A percentile compares a stretch with the other conserved stretches of the same genome.
Conservation (phyloP, 495 filamentous ascomycete genomes). For the Trichoderma virens region DNA sequence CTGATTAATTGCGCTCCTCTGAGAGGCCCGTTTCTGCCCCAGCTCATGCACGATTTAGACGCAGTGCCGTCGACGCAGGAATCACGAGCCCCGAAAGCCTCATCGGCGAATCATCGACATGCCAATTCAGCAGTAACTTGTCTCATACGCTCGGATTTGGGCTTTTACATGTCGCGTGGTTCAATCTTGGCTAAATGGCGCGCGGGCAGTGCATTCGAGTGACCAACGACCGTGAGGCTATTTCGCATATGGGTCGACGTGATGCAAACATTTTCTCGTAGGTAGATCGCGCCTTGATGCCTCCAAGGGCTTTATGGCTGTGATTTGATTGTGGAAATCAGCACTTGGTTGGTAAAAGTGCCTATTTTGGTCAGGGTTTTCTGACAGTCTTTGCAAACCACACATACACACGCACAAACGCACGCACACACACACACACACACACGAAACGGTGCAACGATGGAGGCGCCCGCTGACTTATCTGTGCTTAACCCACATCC, state of each 20-base stretch:
- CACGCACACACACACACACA: not conserved
- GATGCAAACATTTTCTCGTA: not conserved
- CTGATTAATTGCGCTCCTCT: slow-evolving; percentile 10
- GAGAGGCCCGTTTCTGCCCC: slow-evolving; percentile 5
- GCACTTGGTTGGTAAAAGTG: not conserved
- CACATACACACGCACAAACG: not conserved
- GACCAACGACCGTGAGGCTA: not conserved
- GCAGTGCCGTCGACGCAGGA: not conserved
- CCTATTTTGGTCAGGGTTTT: not conserved
- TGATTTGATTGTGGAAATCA: not conserved
- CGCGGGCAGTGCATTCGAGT: not conserved
- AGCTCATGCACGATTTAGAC: slow-evolving; percentile 3
- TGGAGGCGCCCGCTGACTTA: slow-evolving; percentile 22
- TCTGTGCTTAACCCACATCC: slow-evolving; percentile 58
- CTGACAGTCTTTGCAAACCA: not conserved
- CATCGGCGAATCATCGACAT: not conserved
- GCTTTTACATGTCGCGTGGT: not conserved
- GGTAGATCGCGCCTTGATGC: not conserved
- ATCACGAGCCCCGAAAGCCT: not conserved
- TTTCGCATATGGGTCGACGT: not conserved
- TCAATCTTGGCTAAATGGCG: not conserved
- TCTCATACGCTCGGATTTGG: not conserved
- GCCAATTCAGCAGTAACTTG: not conserved
- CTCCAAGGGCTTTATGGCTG: not conserved
- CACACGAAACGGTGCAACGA: not conserved